phyloP scores from a whole-genome alignment of 2,329 filamentous ascomycete species.

The Didymella glomerata region DNA sequence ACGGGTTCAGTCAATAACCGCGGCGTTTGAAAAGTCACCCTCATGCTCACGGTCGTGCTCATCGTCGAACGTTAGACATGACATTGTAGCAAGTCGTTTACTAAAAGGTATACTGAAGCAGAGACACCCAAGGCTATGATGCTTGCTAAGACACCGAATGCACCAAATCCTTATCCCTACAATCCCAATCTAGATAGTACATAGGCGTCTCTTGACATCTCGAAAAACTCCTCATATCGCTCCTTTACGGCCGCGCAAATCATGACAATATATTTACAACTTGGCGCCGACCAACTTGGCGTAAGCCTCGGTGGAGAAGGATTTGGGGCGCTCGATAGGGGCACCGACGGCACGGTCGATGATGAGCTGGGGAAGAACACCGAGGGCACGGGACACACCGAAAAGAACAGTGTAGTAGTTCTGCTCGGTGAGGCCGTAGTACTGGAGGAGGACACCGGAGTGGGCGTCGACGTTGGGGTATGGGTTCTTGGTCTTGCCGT shows the following conservation, averaged over 20 bases:
- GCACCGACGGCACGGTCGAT: conserved; percentile 97
- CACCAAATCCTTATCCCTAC: conserved; percentile 42
- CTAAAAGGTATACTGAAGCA: conserved; percentile 43
- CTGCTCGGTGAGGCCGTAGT: conserved; percentile 98
- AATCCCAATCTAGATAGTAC: conserved; percentile 49
- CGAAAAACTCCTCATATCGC: conserved; percentile 32
- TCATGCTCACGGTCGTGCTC: background rate
- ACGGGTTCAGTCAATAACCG: background rate
- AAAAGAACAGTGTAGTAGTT: conserved; percentile 99
- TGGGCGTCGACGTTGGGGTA: conserved; percentile 99
- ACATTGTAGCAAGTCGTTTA: conserved; percentile 38
- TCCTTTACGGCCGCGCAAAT: conserved; percentile 20
- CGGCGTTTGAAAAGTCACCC: conserved; percentile 2
- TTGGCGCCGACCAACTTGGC: conserved; percentile 90
- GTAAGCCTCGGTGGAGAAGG: conserved; percentile 97
- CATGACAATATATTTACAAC: conserved; percentile 67
- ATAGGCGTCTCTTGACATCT: conserved; percentile 39
- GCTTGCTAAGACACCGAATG: conserved; percentile 39
- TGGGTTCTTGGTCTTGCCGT: conserved; percentile 99
- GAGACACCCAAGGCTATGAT: conserved; percentile 34
- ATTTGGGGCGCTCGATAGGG: conserved; percentile 98
- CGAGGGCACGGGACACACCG: conserved; percentile 96
- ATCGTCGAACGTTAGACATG: conserved; percentile 33
- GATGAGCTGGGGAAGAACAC: conserved; percentile 99
- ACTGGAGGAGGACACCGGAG: conserved; percentile 98